These are phyloP conservation scores for Panus rudis DNA, from an alignment of 768 basidiomycete species.

Conservation along the genomic window DNA sequence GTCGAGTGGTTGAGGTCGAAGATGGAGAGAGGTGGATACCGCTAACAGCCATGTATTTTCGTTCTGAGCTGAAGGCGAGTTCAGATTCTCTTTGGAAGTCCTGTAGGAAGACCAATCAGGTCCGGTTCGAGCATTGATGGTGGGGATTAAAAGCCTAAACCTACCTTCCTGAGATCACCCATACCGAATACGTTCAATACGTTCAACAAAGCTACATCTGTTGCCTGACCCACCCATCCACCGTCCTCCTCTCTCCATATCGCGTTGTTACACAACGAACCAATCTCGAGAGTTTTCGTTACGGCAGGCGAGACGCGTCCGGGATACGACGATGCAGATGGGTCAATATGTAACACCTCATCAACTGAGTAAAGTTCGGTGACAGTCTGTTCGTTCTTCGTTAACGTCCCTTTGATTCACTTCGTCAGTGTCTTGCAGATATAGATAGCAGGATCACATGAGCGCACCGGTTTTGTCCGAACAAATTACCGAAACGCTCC, in stretches of 20 bases:
- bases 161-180: constrained; percentile 63
- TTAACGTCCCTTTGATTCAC: constrained; percentile 61
- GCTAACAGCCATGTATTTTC: constrained; percentile 89
- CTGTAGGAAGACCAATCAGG: constrained; percentile 29
- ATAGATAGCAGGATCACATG: background rate
- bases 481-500: constrained; percentile 95
- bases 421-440: background rate
- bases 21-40: constrained; percentile 49
- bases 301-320: constrained; percentile 54
- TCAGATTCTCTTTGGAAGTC: constrained; percentile 69
- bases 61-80: constrained; percentile 87
- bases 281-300: constrained; percentile 70
- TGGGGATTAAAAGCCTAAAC: constrained; percentile 19
- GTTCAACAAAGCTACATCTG: constrained; percentile 88
- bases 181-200: constrained; percentile 61
- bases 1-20: constrained; percentile 25
- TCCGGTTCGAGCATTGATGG: background rate
- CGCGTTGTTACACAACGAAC: constrained; percentile 88
- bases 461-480: constrained; percentile 87
- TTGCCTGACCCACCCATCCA: constrained; percentile 77
- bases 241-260: constrained; percentile 59
- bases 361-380: constrained; percentile 85
- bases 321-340: constrained; percentile 34
- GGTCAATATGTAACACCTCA: constrained; percentile 65
- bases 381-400: constrained; percentile 94